These are phyloP conservation scores for Podospora pseudopauciseta DNA, from an alignment of 495 filamentous ascomycete species.

Conservation along the genomic window DNA sequence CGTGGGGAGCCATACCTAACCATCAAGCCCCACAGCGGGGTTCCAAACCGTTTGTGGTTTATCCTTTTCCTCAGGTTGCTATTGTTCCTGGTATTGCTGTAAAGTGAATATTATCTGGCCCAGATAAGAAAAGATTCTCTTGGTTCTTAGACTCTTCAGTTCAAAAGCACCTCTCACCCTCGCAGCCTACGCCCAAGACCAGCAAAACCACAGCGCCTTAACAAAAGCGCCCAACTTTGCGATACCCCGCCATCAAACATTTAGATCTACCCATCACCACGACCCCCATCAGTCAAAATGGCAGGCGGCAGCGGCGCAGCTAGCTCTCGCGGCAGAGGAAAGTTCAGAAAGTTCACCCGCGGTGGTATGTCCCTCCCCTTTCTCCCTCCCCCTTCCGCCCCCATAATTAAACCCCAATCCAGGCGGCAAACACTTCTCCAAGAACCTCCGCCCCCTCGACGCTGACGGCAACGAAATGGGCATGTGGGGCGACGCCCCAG, in stretches of 20 bases:
- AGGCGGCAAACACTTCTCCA: slow-evolving; percentile 91
- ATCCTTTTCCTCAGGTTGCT: background rate
- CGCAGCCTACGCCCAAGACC: background rate
- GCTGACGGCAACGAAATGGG: slow-evolving; percentile 73
- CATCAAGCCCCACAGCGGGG: background rate
- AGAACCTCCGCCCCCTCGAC: slow-evolving; percentile 79
- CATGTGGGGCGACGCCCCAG: slow-evolving; percentile 59
- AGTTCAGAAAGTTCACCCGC: slow-evolving; percentile 88
- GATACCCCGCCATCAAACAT: slow-evolving; percentile 22
- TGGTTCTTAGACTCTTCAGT: background rate
- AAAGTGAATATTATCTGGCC: background rate
- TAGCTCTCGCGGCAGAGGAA: slow-evolving; percentile 70
- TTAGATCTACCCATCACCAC: background rate
- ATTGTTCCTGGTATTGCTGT: background rate
- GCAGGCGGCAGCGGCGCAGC: slow-evolving; percentile 50
- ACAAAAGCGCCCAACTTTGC: background rate
- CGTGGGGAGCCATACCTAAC: background rate
- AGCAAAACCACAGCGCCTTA: background rate
- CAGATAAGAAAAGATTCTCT: background rate
- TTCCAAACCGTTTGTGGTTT: background rate
- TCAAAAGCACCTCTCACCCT: background rate
- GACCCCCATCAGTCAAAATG: slow-evolving; percentile 44
- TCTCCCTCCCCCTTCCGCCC: background rate
- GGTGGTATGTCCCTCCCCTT: slow-evolving; percentile 61
- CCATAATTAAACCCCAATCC: slow-evolving; percentile 3